These are phyloP conservation scores for Boeremia exigua DNA, from an alignment of 2,329 filamentous ascomycete species.

Conservation along the genomic window DNA sequence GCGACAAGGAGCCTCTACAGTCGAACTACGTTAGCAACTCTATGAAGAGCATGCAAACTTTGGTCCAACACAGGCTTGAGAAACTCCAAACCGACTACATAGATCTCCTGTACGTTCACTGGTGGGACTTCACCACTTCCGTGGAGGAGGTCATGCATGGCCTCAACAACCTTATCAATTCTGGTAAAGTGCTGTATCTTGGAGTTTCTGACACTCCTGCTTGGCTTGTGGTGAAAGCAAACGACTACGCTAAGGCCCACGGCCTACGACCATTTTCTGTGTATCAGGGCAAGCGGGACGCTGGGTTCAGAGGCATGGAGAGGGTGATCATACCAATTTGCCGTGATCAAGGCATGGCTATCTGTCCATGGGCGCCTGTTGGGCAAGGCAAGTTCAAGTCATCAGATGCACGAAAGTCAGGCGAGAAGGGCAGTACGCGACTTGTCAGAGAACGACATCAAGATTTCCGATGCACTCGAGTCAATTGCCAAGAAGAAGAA, in stretches of 20 bases:
- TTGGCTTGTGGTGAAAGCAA: slow-evolving; percentile 43
- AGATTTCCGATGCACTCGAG: slow-evolving; percentile 64
- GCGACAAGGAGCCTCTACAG: slow-evolving; percentile 13
- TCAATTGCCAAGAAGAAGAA: slow-evolving; percentile 65
- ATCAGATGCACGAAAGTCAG: slow-evolving; percentile 46
- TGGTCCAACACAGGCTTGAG: slow-evolving; percentile 22
- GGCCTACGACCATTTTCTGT: slow-evolving; percentile 49
- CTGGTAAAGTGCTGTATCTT: slow-evolving; percentile 54
- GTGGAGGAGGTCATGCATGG: slow-evolving; percentile 54
- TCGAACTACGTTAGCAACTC: slow-evolving; percentile 25
- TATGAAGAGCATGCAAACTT: slow-evolving; percentile 24
- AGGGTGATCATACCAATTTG: slow-evolving; percentile 56
- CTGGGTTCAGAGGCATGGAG: slow-evolving; percentile 53
- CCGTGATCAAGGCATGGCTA: slow-evolving; percentile 50
- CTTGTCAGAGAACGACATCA: slow-evolving; percentile 55
- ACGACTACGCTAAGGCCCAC: slow-evolving; percentile 49
- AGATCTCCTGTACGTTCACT: slow-evolving; percentile 56
- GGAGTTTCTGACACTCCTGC: slow-evolving; percentile 54
- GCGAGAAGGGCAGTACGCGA: slow-evolving; percentile 44
- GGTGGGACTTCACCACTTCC: slow-evolving; percentile 52
- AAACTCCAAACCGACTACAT: slow-evolving; percentile 66
- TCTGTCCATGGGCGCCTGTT: slow-evolving; percentile 62
- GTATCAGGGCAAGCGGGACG: slow-evolving; percentile 52
- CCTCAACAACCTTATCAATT: slow-evolving; percentile 50
- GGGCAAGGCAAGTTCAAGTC: slow-evolving; percentile 53